These are phyloP conservation scores for Penicillium simplicissimum DNA, from an alignment of 495 filamentous ascomycete species.

Conservation along the genomic window DNA sequence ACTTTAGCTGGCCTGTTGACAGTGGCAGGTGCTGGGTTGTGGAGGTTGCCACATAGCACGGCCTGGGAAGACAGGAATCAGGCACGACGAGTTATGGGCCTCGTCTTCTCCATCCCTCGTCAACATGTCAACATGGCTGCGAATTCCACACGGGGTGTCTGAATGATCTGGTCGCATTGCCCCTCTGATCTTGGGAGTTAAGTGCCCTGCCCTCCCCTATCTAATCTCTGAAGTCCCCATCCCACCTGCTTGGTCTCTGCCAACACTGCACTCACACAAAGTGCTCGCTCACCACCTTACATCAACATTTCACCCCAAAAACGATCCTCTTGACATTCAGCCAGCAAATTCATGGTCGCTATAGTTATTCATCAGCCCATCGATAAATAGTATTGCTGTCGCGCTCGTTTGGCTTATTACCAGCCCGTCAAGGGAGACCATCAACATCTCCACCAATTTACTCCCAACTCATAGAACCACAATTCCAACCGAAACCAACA, in stretches of 20 bases:
- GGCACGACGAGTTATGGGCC: constrained; percentile 10
- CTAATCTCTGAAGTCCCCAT: neutral
- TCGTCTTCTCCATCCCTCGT: constrained; percentile 8
- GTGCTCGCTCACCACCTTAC: no score
- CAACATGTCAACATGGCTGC: neutral
- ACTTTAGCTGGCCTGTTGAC: neutral
- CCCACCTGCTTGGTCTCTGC: neutral
- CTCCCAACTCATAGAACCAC: no score
- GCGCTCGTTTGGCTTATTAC: neutral
- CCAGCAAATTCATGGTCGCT: neutral
- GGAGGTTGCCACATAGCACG: constrained; percentile 5
- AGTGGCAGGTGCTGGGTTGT: neutral
- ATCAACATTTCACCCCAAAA: no score
- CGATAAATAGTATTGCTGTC: neutral
- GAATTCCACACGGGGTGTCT: constrained; percentile 21
- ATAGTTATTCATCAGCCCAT: neutral
- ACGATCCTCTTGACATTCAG: neutral
- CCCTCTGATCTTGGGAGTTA: constrained; percentile 18
- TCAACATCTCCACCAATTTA: neutral
- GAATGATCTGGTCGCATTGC: neutral
- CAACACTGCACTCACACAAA: neutral
- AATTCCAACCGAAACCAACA: neutral
- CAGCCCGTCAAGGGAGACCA: neutral
- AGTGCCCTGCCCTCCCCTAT: constrained; percentile 14
- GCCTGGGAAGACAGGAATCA: constrained; percentile 3